A percentile compares a stretch with the other conserved stretches of the same genome.
phyloP scores from a whole-genome alignment of 345 rosid species.

The Linum tenue region DNA sequence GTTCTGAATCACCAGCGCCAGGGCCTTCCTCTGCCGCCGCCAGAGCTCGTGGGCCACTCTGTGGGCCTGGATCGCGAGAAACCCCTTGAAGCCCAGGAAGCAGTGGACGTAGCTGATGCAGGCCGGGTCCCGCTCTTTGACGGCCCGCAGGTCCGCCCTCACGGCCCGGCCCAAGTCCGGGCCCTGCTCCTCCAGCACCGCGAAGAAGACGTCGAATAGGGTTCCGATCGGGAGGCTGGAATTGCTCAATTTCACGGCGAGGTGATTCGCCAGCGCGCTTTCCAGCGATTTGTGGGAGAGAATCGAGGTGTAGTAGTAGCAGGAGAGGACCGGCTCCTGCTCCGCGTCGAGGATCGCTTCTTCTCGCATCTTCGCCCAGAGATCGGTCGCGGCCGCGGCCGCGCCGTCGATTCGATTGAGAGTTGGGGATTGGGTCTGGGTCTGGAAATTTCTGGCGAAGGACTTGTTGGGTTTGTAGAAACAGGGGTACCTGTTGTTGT shows the following conservation, averaged over 20 bases:
- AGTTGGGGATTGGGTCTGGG: slow-evolving; percentile 17
- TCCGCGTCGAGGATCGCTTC: slow-evolving; percentile 59
- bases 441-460: slow-evolving; percentile 37
- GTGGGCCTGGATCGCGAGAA: slow-evolving; percentile 72
- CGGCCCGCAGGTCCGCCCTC: slow-evolving; percentile 55
- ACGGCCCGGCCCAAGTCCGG: slow-evolving; percentile 41
- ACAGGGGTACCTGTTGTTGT: not conserved
- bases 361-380: slow-evolving; percentile 54
- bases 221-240: slow-evolving; percentile 46
- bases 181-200: slow-evolving; percentile 38
- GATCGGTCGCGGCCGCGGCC: slow-evolving; percentile 20
- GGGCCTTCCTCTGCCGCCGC: slow-evolving; percentile 42
- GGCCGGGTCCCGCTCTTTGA: slow-evolving; percentile 75
- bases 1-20: slow-evolving; percentile 71
- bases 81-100: slow-evolving; percentile 71
- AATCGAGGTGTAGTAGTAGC: slow-evolving; percentile 55
- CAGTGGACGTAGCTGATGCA: slow-evolving; percentile 70
- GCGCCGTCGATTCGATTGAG: slow-evolving; percentile 30
- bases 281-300: slow-evolving; percentile 52
- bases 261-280: slow-evolving; percentile 61
- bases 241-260: slow-evolving; percentile 58
- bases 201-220: slow-evolving; percentile 52
- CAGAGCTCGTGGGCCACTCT: slow-evolving; percentile 71
- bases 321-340: slow-evolving; percentile 58
- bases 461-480: slow-evolving; percentile 21